Base-by-base conservation (phyloP, 1,284 basidiomycete genomes). In the Puccinia coronata region DNA sequence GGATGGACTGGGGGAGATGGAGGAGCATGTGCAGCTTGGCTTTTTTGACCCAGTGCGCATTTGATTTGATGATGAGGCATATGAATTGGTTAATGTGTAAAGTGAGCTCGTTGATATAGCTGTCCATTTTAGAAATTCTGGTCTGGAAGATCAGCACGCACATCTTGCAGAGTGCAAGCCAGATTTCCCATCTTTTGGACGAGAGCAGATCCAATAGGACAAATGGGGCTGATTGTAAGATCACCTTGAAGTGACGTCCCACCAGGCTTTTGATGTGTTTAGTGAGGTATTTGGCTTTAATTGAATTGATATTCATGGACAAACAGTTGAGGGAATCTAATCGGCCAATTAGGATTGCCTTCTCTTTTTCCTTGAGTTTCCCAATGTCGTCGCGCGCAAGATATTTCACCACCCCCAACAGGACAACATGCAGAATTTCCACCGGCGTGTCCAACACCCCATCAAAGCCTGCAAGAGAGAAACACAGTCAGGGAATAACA, bases 331-430 rank as follows among this genome's bases (percentile, higher is more conserved):
- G 43, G 16, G 43, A 43, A 16, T 6, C n/a, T n/a, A n/a, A n/a
- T n/a, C 16, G 43, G 43, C 6, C 8, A 8, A 6, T 8, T 8
- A 43, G 6, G 43, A 43, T 43, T 43, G 43, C 6, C 16, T 43
- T 43, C 8, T 57, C n/a, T 74, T 41, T 6, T 80, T 41, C 43
- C 82, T 84, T 12, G 82, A 83, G 1, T 82, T 74, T 4, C 82
- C 61, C 20, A 0, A 87, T 83, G 0, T 83, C 84, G 82, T 88
- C 86, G 0, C 85, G 82, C 86, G 87, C 87, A 34, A 87, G 84
- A 69, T 88, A 88, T 82, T 88, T 88, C 12, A 87, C 84, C 51
- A 87, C 84, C 0, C 87, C 87, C 0, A 87, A 83, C 0, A 87
- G 83, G 3, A 87, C 82, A 0, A 87, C 85, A 83, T 88, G 87